Evolutionary conservation across 345 rosid genomes (phyloP).

Genomic region (Rubroshorea leprosula): DNA sequence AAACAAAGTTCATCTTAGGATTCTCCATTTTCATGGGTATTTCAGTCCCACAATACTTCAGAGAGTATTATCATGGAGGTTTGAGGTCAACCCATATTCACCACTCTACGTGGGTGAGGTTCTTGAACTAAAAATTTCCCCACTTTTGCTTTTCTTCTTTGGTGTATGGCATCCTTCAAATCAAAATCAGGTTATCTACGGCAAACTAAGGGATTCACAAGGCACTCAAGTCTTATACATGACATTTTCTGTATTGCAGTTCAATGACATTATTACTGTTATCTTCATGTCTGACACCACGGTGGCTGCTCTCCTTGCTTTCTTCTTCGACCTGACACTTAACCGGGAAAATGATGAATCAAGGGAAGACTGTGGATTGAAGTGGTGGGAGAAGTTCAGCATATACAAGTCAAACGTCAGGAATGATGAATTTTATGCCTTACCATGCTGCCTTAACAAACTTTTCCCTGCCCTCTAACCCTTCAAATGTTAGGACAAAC

Average conservation of each 20-base stretch:
- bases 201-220: too few relatives aligned
- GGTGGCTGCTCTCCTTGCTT: constrained; percentile 44
- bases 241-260: constrained; percentile 23
- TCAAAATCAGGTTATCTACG: too few relatives aligned
- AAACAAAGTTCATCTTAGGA: constrained; percentile 47
- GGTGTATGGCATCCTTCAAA: too few relatives aligned
- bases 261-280: constrained; percentile 38
- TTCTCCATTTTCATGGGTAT: constrained; percentile 53
- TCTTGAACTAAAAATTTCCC: too few relatives aligned
- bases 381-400: constrained; percentile 70
- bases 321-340: constrained; percentile 49
- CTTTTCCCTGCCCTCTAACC: constrained; percentile 52
- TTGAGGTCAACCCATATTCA: constrained; percentile 23
- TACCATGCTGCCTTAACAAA: constrained; percentile 53
- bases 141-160: too few relatives aligned
- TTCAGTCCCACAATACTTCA: constrained; percentile 55
- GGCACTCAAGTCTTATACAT: too few relatives aligned
- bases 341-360: constrained; percentile 35
- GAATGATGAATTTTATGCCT: constrained; percentile 64
- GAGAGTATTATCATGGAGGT: constrained; percentile 40
- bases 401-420: constrained; percentile 50
- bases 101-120: constrained; percentile 35
- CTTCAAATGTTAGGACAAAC: too few relatives aligned
- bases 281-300: constrained; percentile 63
- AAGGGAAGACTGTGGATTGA: constrained; percentile 42